Base-by-base conservation (phyloP, 164 flowering plant species). In the Nymphaea colorata region DNA sequence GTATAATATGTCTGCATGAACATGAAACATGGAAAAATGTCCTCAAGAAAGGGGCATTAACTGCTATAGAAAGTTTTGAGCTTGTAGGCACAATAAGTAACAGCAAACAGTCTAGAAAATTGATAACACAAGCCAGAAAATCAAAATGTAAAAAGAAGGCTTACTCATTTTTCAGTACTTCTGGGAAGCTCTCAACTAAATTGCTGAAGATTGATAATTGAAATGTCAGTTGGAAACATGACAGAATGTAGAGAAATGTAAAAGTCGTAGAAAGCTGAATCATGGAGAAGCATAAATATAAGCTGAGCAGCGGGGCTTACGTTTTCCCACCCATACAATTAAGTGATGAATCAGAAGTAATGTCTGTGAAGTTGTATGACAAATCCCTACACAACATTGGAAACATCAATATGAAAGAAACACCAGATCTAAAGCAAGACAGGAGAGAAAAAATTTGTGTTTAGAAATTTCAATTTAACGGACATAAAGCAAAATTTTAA, bases 361-460 rank as follows among this genome's bases (percentile, higher is more conserved):
- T 1, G 36, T 25, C 78, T 59, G 89, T 81, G 80, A 90, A 88
- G 67, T 90, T 90, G 66, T 75, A 73, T 44, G 96, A 90, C 36
- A 88, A 4, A 76, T 90, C 96, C 63, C 93, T 90, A 86, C 61
- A 69, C 16, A 62, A 41, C 43, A 74, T 73, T 65, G 65, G 10
- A n/a, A 57, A 59, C 12, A 62, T 15, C 41, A 44, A 42, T 18
- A 44, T 43, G 36, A 62, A 25, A 25, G 36, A 25, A 25, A 25
- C 36, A 25, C 36, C 36, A 25, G 36, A 25, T 25, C 36, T 25
- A 25, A 25, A 25, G 36, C 36, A 25, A 25, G 36, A 1, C 36
- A 25, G 36, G 36, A 25, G 36, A 25, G 36, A 25, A 25, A 25
- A 25, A 25, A 25, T 25, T 25, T 25, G 36, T 25, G 36, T 25